Conservation (phyloP, 2,329 filamentous ascomycete species). For the Purpureocillium takamizusanense region DNA sequence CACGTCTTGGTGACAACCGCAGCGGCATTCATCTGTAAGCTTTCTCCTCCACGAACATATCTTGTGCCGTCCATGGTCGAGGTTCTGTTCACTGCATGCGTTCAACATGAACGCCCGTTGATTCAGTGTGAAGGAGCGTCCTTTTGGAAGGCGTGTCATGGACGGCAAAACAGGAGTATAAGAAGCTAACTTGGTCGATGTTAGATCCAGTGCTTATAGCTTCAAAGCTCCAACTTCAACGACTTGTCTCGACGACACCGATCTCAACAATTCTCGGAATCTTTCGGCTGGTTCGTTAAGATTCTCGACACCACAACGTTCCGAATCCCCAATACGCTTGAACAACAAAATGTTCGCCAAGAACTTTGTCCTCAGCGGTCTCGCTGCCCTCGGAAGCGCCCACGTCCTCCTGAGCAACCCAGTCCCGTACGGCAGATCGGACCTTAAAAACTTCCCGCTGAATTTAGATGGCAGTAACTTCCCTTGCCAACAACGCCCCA, state of each 20-base stretch:
- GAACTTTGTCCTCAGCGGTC: slow-evolving; percentile 40
- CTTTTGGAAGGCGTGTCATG: too few species aligned
- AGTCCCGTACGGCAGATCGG: slow-evolving; percentile 42
- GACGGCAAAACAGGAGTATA: too few species aligned
- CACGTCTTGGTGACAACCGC: too few species aligned
- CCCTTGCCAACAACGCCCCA: slow-evolving; percentile 64
- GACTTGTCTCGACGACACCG: slow-evolving; percentile 6
- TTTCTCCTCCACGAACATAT: too few species aligned
- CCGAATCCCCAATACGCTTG: slow-evolving; percentile 2
- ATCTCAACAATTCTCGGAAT: slow-evolving; percentile 5
- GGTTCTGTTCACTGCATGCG: too few species aligned
- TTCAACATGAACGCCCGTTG: too few species aligned
- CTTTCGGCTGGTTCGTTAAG: slow-evolving; percentile 24
- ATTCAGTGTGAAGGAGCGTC: too few species aligned
- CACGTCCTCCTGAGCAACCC: slow-evolving; percentile 72
- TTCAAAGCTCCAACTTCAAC: too few species aligned
- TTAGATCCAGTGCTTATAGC: too few species aligned
- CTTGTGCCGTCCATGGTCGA: too few species aligned
- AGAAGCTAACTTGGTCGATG: too few species aligned
- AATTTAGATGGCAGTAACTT: slow-evolving; percentile 53
- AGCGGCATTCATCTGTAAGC: too few species aligned
- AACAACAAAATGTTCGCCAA: slow-evolving; percentile 41
- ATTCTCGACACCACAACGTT: slow-evolving; percentile 3
- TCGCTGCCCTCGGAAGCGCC: slow-evolving; percentile 53
- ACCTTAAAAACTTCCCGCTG: slow-evolving; percentile 55